phyloP scores from a whole-genome alignment of 495 filamentous ascomycete genomes.

The Neurospora intermedia region DNA sequence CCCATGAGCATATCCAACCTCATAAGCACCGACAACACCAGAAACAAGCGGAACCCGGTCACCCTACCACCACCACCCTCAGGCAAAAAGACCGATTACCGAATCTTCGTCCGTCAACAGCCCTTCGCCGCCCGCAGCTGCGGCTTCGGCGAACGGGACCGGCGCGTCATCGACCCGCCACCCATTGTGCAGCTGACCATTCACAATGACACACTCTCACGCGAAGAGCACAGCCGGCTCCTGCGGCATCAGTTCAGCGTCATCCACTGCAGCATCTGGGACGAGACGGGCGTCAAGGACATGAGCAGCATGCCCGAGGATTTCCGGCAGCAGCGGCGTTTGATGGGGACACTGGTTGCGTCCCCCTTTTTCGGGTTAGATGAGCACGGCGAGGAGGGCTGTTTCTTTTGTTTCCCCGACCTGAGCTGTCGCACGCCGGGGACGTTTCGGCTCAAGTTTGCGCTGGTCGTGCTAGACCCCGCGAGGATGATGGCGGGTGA shows the following conservation, averaged over 20 bases:
- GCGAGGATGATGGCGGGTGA: constrained; percentile 34
- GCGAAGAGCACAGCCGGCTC: constrained; percentile 43
- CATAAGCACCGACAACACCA: constrained; percentile 24
- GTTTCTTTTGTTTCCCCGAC: constrained; percentile 94
- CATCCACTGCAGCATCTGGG: constrained; percentile 74
- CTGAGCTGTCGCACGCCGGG: constrained; percentile 85
- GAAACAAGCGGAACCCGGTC: constrained; percentile 18
- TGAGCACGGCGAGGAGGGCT: constrained; percentile 55
- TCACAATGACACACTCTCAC: constrained; percentile 47
- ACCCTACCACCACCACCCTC: constrained; percentile 5
- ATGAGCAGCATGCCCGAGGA: constrained; percentile 50
- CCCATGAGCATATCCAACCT: constrained; percentile 38
- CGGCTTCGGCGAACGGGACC: constrained; percentile 87
- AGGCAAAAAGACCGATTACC: constrained; percentile 10
- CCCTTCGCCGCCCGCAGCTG: constrained; percentile 83
- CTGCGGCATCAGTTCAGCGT: constrained; percentile 68
- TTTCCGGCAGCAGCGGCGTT: constrained; percentile 49
- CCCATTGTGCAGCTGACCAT: constrained; percentile 84
- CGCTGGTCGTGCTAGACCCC: constrained; percentile 71
- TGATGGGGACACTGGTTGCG: constrained; percentile 73
- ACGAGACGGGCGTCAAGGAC: constrained; percentile 47
- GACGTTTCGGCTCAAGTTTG: constrained; percentile 70
- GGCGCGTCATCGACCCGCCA: constrained; percentile 87
- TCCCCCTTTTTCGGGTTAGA: constrained; percentile 61
- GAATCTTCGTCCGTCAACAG: constrained; percentile 76